These are phyloP conservation scores for Amoeboradix gromovi DNA, from an alignment of 371 early-diverging fungal genomes.

Conservation along the genomic window DNA sequence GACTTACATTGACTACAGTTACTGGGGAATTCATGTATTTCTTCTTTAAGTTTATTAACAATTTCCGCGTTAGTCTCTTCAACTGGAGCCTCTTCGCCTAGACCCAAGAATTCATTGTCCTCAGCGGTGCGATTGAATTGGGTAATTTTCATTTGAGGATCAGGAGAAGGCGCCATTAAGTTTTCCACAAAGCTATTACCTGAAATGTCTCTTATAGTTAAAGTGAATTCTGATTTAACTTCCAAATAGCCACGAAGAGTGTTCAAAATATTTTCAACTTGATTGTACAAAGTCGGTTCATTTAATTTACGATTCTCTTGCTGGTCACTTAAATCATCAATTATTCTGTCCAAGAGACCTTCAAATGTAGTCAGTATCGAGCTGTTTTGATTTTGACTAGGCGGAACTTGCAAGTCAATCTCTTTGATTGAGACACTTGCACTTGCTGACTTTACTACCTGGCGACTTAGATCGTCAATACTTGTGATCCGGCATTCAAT, in stretches of 20 bases:
- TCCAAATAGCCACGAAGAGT: conserved; percentile 27
- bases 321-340: conserved; percentile 41
- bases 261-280: conserved; percentile 36
- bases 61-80: conserved; percentile 23
- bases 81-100: conserved; percentile 13
- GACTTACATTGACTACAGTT: conserved; percentile 56
- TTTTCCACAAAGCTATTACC: conserved; percentile 77
- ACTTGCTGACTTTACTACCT: conserved; percentile 58
- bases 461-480: conserved; percentile 45
- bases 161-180: conserved; percentile 26
- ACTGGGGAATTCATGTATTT: conserved; percentile 43
- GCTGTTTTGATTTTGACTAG: conserved; percentile 20
- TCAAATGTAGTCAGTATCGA: conserved; percentile 64
- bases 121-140: conserved; percentile 41
- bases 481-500: conserved; percentile 3
- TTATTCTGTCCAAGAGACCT: conserved; percentile 41
- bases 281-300: conserved; percentile 22
- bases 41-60: conserved; percentile 18
- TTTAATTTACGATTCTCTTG: conserved; percentile 42
- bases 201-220: conserved; percentile 57
- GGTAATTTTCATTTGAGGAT: conserved; percentile 35
- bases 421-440: conserved; percentile 48
- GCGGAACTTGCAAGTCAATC: conserved; percentile 62
- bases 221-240: conserved; percentile 27
- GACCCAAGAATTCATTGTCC: conserved; percentile 41